These are phyloP conservation scores for Penicillium sp. DNA, from an alignment of 2,329 filamentous ascomycete species.

Conservation along the genomic window DNA sequence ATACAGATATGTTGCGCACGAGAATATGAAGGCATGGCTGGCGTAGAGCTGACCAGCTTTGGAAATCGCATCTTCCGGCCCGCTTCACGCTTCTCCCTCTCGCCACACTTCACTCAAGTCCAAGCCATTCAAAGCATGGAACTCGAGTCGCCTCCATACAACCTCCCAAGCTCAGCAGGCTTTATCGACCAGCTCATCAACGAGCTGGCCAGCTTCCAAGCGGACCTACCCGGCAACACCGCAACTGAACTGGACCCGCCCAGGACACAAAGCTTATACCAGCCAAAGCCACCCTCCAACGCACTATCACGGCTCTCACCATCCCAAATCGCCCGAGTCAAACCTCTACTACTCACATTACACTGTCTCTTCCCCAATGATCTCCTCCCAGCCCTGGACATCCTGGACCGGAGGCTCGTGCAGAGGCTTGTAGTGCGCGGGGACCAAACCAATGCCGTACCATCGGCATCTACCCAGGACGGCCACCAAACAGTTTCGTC, in stretches of 20 bases:
- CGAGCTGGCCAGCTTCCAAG: slow-evolving; percentile 21
- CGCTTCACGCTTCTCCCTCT: background rate
- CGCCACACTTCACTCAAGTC: background rate
- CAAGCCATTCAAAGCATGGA: slow-evolving; percentile 11
- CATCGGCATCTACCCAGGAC: slow-evolving; percentile 6
- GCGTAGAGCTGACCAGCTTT: background rate
- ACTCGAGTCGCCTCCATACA: background rate
- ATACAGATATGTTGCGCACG: background rate
- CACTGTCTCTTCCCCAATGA: slow-evolving; percentile 83
- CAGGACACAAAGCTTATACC: slow-evolving; percentile 6
- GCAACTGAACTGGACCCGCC: slow-evolving; percentile 7
- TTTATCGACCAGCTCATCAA: slow-evolving; percentile 35
- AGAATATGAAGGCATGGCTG: background rate
- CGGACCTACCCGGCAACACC: background rate
- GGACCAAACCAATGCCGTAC: slow-evolving; percentile 7
- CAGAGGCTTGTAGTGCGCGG: slow-evolving; percentile 54
- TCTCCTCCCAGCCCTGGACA: slow-evolving; percentile 81
- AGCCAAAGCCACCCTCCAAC: slow-evolving; percentile 16
- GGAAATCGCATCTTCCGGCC: background rate
- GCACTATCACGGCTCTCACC: slow-evolving; percentile 32
- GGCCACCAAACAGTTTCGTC: background rate
- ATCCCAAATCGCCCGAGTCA: slow-evolving; percentile 37
- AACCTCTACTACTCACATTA: slow-evolving; percentile 71
- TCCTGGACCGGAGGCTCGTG: slow-evolving; percentile 78
- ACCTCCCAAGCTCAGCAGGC: slow-evolving; percentile 9